Evolutionary conservation across 192 early-diverging fungal genomes (phyloP).

Genomic region (Coemansia sp.): DNA sequence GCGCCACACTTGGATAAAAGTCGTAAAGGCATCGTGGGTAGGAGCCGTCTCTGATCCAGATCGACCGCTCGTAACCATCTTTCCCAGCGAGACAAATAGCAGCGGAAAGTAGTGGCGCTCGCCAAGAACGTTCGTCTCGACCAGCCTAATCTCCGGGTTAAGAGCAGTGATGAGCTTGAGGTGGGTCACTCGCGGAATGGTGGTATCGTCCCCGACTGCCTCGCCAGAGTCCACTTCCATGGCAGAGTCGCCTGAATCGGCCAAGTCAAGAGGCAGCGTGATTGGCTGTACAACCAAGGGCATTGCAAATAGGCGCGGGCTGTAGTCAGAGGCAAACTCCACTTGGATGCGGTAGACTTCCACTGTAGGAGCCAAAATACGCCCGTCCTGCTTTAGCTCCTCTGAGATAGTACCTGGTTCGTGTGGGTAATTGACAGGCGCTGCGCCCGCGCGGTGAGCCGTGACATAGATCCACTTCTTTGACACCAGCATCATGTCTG

Average conservation of each 20-base stretch:
- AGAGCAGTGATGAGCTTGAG: slow-evolving; percentile 55
- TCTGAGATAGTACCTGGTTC: slow-evolving; percentile 42
- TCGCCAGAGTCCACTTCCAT: slow-evolving; percentile 23
- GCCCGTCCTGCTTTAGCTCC: slow-evolving; percentile 27
- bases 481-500: slow-evolving; percentile 57
- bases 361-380: slow-evolving; percentile 41
- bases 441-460: slow-evolving; percentile 42
- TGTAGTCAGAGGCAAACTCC: slow-evolving; percentile 57
- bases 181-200: slow-evolving; percentile 35
- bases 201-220: slow-evolving; percentile 9
- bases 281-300: slow-evolving; percentile 51
- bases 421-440: slow-evolving; percentile 38
- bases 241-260: slow-evolving; percentile 10
- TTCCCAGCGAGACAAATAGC: slow-evolving; percentile 46
- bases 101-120: slow-evolving; percentile 53
- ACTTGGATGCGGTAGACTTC: slow-evolving; percentile 55
- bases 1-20: slow-evolving; percentile 49
- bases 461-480: slow-evolving; percentile 57
- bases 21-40: slow-evolving; percentile 15
- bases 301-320: slow-evolving; percentile 53
- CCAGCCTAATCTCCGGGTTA: slow-evolving; percentile 48
- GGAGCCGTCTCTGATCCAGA: not conserved
- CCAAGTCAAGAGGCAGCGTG: slow-evolving; percentile 20
- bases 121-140: slow-evolving; percentile 50
- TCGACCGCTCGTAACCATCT: not conserved